Conservation (phyloP, 1,284 basidiomycete genomes). For the Ceratobasidium sp. region DNA sequence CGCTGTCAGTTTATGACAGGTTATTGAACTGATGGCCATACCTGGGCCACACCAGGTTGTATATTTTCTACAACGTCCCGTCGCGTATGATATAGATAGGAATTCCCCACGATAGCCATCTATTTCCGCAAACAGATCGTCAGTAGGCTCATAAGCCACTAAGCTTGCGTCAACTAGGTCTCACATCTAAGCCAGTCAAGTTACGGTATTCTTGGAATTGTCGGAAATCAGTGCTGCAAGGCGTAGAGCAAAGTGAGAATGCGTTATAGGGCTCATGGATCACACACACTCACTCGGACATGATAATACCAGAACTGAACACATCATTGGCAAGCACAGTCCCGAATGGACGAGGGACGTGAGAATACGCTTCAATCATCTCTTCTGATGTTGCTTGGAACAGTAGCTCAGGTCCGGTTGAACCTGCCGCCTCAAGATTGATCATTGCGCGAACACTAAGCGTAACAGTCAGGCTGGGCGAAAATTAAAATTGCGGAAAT, state of each 20-base stretch:
- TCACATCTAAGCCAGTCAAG: constrained; percentile 82
- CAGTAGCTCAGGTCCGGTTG: constrained; percentile 85
- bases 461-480: no score
- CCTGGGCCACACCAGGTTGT: constrained; percentile 77
- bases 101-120: constrained; percentile 94
- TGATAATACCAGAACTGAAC: constrained; percentile 89
- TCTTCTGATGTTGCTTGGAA: constrained; percentile 96
- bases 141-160: no score
- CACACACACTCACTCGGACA: constrained; percentile 82
- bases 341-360: constrained; percentile 87
- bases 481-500: no score
- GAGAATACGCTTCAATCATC: constrained; percentile 91
- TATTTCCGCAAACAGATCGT: no score
- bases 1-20: background rate
- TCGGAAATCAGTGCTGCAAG: constrained; percentile 88
- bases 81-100: constrained; percentile 92
- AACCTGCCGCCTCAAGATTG: constrained; percentile 94
- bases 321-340: constrained; percentile 94
- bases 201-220: constrained; percentile 94
- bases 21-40: constrained; percentile 45
- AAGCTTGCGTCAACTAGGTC: constrained; percentile 46
- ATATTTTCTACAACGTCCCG: constrained; percentile 85
- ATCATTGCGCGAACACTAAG: constrained; percentile 86
- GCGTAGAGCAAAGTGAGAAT: no score
- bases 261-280: no score